Evolutionary conservation across 371 early-diverging fungal genomes (phyloP).

Genomic region (Capniomyces stellatus): DNA sequence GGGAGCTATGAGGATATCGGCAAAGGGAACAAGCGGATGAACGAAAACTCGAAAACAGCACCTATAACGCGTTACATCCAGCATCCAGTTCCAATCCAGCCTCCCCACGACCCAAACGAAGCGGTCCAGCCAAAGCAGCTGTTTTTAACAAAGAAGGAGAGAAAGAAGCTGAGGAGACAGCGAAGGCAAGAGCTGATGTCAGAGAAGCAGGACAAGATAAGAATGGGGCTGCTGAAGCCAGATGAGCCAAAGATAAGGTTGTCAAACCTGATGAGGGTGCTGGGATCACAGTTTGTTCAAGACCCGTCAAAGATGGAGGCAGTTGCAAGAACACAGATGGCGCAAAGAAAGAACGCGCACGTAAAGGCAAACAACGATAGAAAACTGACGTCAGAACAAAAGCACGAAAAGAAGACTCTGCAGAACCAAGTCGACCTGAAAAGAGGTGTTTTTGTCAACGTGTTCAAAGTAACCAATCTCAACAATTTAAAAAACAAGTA

Average conservation of each 20-base stretch:
- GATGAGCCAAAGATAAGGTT: constrained; percentile 83
- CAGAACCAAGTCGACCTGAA: constrained; percentile 52
- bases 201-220: constrained; percentile 87
- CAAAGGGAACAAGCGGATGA: constrained; percentile 25
- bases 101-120: constrained; percentile 41
- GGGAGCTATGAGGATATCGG: constrained; percentile 15
- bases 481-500: constrained; percentile 55
- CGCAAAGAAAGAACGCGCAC: constrained; percentile 60
- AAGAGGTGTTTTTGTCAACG: constrained; percentile 46
- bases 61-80: constrained; percentile 63
- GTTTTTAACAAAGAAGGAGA: constrained; percentile 83
- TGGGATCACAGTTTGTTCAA: constrained; percentile 77
- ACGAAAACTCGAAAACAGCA: constrained; percentile 28
- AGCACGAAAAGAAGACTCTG: constrained; percentile 46
- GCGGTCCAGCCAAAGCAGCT: constrained; percentile 44
- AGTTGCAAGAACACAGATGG: constrained; percentile 67
- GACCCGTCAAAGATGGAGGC: constrained; percentile 90
- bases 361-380: constrained; percentile 58
- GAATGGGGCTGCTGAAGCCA: constrained; percentile 80
- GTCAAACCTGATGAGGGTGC: constrained; percentile 81
- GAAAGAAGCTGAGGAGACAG: constrained; percentile 81
- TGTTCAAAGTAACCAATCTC: constrained; percentile 66
- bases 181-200: constrained; percentile 63
- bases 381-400: constrained; percentile 73
- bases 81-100: constrained; percentile 79